Evolutionary conservation across 2,329 filamentous ascomycete genomes (phyloP).

Genomic region (Didymella sp.): DNA sequence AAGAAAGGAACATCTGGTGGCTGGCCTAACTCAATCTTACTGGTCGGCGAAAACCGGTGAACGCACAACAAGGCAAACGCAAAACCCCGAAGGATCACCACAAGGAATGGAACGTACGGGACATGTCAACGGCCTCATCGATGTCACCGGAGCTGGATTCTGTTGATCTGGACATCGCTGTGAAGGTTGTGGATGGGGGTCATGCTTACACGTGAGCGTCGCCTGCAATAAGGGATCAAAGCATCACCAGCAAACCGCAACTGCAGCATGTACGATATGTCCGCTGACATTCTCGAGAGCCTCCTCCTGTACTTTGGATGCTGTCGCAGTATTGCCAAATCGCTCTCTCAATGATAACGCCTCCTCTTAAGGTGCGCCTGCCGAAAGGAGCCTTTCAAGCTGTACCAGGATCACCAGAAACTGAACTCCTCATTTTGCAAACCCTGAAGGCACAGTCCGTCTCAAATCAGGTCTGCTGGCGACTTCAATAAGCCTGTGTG

Average conservation of each 20-base stretch:
- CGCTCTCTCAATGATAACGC: not conserved
- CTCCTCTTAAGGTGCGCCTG: too few relatives aligned
- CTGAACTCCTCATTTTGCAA: too few relatives aligned
- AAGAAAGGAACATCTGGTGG: slow-evolving; percentile 15
- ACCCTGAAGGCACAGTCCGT: too few relatives aligned
- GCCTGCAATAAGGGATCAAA: not conserved
- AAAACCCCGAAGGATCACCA: slow-evolving; percentile 10
- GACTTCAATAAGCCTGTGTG: too few relatives aligned
- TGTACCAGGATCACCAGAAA: too few relatives aligned
- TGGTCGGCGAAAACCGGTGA: slow-evolving; percentile 23
- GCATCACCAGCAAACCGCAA: not conserved
- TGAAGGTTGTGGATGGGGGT: not conserved
- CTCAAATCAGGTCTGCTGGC: too few relatives aligned
- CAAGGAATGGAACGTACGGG: slow-evolving; percentile 7
- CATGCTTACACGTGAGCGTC: not conserved
- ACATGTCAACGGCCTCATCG: not conserved
- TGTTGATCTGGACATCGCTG: not conserved
- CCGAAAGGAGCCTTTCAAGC: too few relatives aligned
- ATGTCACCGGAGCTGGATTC: not conserved
- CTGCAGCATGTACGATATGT: not conserved
- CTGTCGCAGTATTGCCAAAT: not conserved
- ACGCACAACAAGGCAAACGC: slow-evolving; percentile 13
- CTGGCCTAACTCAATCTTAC: slow-evolving; percentile 13
- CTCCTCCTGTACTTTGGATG: not conserved
- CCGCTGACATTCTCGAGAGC: not conserved